A percentile compares a stretch with the other conserved stretches of the same genome.
Evolutionary conservation across 2,329 filamentous ascomycete species (phyloP).

Genomic region (Leptographium wingfieldii): DNA sequence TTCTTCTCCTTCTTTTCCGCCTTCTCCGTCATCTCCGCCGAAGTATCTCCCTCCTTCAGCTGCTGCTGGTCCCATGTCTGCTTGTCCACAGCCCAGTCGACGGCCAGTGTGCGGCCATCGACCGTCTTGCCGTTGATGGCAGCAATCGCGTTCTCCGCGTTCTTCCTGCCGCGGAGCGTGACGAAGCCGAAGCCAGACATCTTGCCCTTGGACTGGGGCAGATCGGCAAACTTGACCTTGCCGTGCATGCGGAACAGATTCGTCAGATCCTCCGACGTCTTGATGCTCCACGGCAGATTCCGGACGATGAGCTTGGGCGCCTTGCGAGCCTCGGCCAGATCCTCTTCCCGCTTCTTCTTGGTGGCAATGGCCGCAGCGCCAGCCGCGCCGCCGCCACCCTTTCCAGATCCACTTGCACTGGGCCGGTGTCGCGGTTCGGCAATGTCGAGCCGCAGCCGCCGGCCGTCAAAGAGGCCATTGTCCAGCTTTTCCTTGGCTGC

Average conservation of each 20-base stretch:
- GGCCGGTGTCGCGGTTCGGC: constrained; percentile 73
- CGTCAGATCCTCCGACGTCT: constrained; percentile 67
- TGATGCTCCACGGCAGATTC: constrained; percentile 93
- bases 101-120: constrained; percentile 76
- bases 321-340: constrained; percentile 45
- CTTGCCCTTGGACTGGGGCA: constrained; percentile 66
- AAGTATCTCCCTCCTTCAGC: background rate
- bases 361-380: constrained; percentile 24
- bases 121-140: constrained; percentile 81
- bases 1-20: constrained; percentile 18
- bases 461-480: constrained; percentile 63
- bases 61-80: constrained; percentile 57
- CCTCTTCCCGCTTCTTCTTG: constrained; percentile 45
- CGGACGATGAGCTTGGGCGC: constrained; percentile 74
- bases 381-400: background rate
- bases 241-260: constrained; percentile 77
- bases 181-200: constrained; percentile 90
- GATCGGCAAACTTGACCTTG: constrained; percentile 75
- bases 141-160: constrained; percentile 79
- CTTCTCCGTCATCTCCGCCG: constrained; percentile 20
- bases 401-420: constrained; percentile 22
- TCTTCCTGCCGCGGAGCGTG: constrained; percentile 73
- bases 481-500: constrained; percentile 72
- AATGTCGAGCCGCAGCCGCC: constrained; percentile 73
- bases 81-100: constrained; percentile 96